Evolutionary conservation across 2,329 filamentous ascomycete species (phyloP).

Genomic region (Fusarium proliferatum): DNA sequence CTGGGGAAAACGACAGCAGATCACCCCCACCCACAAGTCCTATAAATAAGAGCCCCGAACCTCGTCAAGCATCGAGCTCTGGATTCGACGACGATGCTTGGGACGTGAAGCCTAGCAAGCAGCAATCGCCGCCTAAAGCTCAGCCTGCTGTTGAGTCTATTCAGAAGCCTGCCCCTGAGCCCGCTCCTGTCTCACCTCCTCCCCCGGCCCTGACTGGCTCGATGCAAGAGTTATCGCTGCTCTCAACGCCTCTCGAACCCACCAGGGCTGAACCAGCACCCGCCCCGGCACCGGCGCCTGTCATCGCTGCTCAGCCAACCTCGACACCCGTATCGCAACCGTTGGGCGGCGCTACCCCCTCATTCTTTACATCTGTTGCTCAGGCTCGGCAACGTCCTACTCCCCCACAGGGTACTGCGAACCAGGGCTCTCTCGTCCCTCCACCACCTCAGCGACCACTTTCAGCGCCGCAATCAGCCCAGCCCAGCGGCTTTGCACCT

Average conservation of each 20-base stretch:
- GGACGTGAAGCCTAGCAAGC: constrained; percentile 88
- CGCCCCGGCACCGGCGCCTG: constrained; percentile 29
- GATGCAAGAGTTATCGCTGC: constrained; percentile 67
- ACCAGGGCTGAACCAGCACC: constrained; percentile 54
- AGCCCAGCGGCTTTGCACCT: constrained; percentile 77
- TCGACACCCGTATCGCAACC: constrained; percentile 55
- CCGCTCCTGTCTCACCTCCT: constrained; percentile 36
- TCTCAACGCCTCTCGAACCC: constrained; percentile 64
- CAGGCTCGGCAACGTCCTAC: constrained; percentile 58
- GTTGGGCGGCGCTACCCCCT: constrained; percentile 66
- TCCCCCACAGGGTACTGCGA: constrained; percentile 53
- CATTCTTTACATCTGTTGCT: constrained; percentile 62
- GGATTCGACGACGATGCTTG: constrained; percentile 98
- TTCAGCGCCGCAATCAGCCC: constrained; percentile 86
- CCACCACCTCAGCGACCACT: constrained; percentile 81
- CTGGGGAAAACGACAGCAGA: constrained; percentile 36
- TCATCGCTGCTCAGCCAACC: constrained; percentile 42
- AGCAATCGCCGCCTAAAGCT: constrained; percentile 49
- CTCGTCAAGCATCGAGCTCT: constrained; percentile 46
- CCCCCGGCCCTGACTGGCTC: constrained; percentile 73
- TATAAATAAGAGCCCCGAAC: constrained; percentile 47
- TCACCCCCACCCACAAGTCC: constrained; percentile 40
- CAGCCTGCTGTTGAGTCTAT: constrained; percentile 22
- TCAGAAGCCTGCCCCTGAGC: constrained; percentile 41
- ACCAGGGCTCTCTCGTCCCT: constrained; percentile 75